Evolutionary conservation across 495 filamentous ascomycete species (phyloP), one percentile per base, ranked within the genome.

Genomic region (Cladorrhinum samala): DNA sequence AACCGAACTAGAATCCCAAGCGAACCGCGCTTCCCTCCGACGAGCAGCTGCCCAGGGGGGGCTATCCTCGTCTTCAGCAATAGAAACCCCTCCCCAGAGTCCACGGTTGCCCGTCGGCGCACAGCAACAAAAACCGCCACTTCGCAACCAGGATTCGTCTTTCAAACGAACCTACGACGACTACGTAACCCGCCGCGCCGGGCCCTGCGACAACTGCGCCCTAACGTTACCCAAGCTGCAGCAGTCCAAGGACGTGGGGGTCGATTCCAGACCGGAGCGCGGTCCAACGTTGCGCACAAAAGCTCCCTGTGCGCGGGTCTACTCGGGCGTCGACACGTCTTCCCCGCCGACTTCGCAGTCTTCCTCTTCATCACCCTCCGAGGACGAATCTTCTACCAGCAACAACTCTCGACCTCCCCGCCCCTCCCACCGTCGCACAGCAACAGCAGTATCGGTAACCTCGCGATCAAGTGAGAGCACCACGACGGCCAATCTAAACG

Each of bases 61-160:
- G 9, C 49, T 56, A n/a, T 57, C 62, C n/a, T 41, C 52, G 8
- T 45, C 64, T 1, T 68, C 76, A 9, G 68, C 73, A 24, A 67
- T 80, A 39, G 77, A 83, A 44, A 85, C 82, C 1, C 83, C 84
- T 1, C 84, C 83, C 21, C 77, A 79, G 18, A 86, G 83, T 56
- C 84, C 84, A 2, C 71, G 77, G 37, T 70, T 71, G 25, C 55
- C 73, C 1, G 54, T 64, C 9, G 69, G 55, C 30, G 49, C 55
- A 60, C 58, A 55, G 59, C 51, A 57, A 56, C 46, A 60, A 53
- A 50, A 56, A 47, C 58, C 69, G 27, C 42, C 58, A 52, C 50
- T 55, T 45, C 57, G 69, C 24, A 71, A 71, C n/a, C 73, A 71
- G 48, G 74, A 76, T 49, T 74, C 73, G 27, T 74, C 72, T 46